A percentile compares a stretch with the other conserved stretches of the same genome.
Evolutionary conservation across 805 yeast genomes (phyloP).

Genomic region (Lipomyces mesembrius): DNA sequence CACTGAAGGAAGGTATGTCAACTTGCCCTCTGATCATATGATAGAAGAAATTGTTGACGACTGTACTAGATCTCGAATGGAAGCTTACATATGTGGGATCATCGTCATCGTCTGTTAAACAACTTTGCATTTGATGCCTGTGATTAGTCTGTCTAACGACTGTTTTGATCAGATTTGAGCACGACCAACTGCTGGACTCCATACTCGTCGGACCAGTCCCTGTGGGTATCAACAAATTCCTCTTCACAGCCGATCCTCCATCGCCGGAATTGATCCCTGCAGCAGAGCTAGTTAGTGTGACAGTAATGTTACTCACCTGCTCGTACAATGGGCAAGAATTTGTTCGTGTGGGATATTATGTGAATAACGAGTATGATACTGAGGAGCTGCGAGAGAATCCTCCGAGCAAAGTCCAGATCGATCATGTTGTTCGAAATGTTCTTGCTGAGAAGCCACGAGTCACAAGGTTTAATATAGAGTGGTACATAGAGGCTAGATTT

Average conservation of each 20-base stretch:
- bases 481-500: constrained; percentile 52
- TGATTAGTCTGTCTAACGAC: neutral
- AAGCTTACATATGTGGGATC: constrained; percentile 96
- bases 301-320: constrained; percentile 90
- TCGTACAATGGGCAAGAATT: constrained; percentile 92
- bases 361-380: constrained; percentile 92
- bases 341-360: constrained; percentile 96
- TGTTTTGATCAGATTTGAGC: constrained; percentile 58
- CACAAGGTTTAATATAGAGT: constrained; percentile 92
- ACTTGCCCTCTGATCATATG: neutral
- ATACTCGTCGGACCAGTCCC: constrained; percentile 99
- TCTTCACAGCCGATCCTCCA: constrained; percentile 95
- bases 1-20: constrained; percentile 63
- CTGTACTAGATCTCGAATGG: constrained; percentile 85
- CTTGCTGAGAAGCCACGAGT: constrained; percentile 97
- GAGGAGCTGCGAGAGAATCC: constrained; percentile 80
- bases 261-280: constrained; percentile 96
- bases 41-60: neutral
- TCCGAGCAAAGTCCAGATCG: constrained; percentile 36
- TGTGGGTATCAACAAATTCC: constrained; percentile 91
- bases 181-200: constrained; percentile 95
- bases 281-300: constrained; percentile 89
- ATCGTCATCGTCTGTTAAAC: constrained; percentile 64
- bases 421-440: constrained; percentile 80
- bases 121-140: neutral